Percentiles rank a stretch among this genome's conserved stretches.
Evolutionary conservation across 352 stramenopile genomes (phyloP).

Genomic region (Globisporangium takayamanum): DNA sequence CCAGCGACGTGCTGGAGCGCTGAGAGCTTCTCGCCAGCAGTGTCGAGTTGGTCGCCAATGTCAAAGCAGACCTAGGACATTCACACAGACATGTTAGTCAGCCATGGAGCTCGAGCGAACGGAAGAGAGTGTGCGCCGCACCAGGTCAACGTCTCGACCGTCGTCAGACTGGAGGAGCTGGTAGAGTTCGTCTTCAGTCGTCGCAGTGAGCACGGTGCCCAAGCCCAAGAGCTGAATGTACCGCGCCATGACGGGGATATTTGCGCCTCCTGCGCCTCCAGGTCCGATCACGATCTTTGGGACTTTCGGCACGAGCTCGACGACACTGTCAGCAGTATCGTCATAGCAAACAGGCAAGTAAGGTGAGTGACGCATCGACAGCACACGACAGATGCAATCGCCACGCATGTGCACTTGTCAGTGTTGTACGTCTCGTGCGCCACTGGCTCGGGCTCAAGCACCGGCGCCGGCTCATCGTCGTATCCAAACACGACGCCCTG

Average conservation of each 20-base stretch:
- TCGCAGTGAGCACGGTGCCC: slow-evolving; percentile 36
- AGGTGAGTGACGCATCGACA: background rate
- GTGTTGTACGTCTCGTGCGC: slow-evolving; percentile 8
- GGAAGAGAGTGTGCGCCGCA: slow-evolving; percentile 14
- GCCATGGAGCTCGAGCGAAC: background rate
- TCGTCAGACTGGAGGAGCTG: slow-evolving; percentile 25
- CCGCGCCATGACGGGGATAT: slow-evolving; percentile 39
- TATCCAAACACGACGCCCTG: slow-evolving; percentile 42
- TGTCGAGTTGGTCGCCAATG: slow-evolving; percentile 40
- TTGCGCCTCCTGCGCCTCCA: slow-evolving; percentile 20
- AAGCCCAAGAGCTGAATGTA: slow-evolving; percentile 72
- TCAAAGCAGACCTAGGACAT: slow-evolving; percentile 52
- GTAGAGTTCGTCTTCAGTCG: slow-evolving; percentile 31
- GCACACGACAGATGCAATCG: background rate
- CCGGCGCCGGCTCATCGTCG: slow-evolving; percentile 18
- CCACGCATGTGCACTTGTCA: background rate
- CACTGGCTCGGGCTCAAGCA: background rate
- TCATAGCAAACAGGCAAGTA: no score
- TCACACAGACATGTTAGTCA: background rate
- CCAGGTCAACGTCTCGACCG: slow-evolving; percentile 37
- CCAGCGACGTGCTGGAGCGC: slow-evolving; percentile 31
- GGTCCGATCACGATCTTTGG: slow-evolving; percentile 58
- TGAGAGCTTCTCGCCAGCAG: slow-evolving; percentile 31
- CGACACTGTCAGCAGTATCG: slow-evolving; percentile 12
- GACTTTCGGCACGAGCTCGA: slow-evolving; percentile 37